Percentiles rank a stretch among this genome's conserved stretches.
Evolutionary conservation across 345 rosid genomes (phyloP).

Genomic region (Rhodomyrtus tomentosa): DNA sequence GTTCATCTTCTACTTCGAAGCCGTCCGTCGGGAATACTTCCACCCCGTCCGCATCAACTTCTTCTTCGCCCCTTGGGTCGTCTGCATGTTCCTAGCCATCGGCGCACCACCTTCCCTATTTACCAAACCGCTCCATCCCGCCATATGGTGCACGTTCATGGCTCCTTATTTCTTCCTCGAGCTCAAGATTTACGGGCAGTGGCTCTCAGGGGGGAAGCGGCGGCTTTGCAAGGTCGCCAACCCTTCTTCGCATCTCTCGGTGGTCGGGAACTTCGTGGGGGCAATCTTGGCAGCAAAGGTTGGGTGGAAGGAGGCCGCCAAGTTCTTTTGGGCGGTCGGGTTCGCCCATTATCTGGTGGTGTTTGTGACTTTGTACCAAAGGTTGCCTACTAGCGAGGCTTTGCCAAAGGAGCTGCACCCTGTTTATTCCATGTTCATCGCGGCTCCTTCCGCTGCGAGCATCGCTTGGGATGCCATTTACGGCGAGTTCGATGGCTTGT

Average conservation of each 20-base stretch:
- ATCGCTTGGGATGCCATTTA: slow-evolving; percentile 87
- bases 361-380: slow-evolving; percentile 82
- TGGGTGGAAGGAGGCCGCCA: slow-evolving; percentile 78
- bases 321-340: slow-evolving; percentile 90
- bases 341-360: slow-evolving; percentile 88
- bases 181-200: slow-evolving; percentile 90
- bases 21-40: slow-evolving; percentile 80
- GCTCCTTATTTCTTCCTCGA: slow-evolving; percentile 74
- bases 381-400: slow-evolving; percentile 87
- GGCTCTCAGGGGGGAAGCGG: slow-evolving; percentile 90
- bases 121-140: slow-evolving; percentile 45
- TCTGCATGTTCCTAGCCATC: slow-evolving; percentile 83
- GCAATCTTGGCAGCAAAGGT: slow-evolving; percentile 82
- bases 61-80: slow-evolving; percentile 98
- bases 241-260: slow-evolving; percentile 87
- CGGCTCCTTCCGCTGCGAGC: slow-evolving; percentile 95
- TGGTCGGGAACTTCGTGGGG: slow-evolving; percentile 91
- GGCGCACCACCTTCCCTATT: slow-evolving; percentile 45
- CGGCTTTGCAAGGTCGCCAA: slow-evolving; percentile 95
- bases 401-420: slow-evolving; percentile 93
- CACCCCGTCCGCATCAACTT: slow-evolving; percentile 85
- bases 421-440: slow-evolving; percentile 95
- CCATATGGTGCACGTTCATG: slow-evolving; percentile 73
- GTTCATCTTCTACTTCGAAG: slow-evolving; percentile 86
- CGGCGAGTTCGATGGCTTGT: slow-evolving; percentile 59